Percentiles rank a stretch among this genome's conserved stretches.
These are phyloP conservation scores for Fusarium protoensiforme DNA, from an alignment of 2,329 filamentous ascomycete species.

Conservation along the genomic window DNA sequence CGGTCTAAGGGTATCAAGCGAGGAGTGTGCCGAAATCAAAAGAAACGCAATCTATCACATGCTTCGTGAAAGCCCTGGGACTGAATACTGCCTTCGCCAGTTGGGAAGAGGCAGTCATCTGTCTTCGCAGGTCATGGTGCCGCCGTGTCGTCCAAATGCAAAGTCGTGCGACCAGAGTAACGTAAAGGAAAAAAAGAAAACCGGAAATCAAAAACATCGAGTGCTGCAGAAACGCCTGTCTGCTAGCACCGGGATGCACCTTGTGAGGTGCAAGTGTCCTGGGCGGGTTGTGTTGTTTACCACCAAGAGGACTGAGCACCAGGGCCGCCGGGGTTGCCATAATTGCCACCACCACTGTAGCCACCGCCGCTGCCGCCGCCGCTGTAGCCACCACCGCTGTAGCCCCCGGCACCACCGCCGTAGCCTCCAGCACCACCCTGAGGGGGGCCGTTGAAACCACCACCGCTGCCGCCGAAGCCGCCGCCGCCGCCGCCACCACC, in stretches of 20 bases:
- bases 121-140: slow-evolving; percentile 54
- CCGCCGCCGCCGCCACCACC: slow-evolving; percentile 62
- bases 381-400: slow-evolving; percentile 75
- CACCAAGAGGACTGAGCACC: slow-evolving; percentile 77
- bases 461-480: slow-evolving; percentile 57
- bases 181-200: slow-evolving; percentile 40
- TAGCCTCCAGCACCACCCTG: slow-evolving; percentile 52
- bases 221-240: slow-evolving; percentile 28
- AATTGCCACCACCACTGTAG: slow-evolving; percentile 59
- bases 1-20: slow-evolving; percentile 59
- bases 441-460: slow-evolving; percentile 46
- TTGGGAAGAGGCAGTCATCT: slow-evolving; percentile 47
- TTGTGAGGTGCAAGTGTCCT: slow-evolving; percentile 8
- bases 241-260: slow-evolving; percentile 37
- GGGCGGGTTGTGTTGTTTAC: slow-evolving; percentile 54
- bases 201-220: slow-evolving; percentile 38
- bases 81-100: slow-evolving; percentile 50
- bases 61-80: slow-evolving; percentile 55
- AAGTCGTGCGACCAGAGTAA: slow-evolving; percentile 45
- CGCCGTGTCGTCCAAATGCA: slow-evolving; percentile 53
- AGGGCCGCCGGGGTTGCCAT: slow-evolving; percentile 76
- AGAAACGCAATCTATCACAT: slow-evolving; percentile 58
- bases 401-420: slow-evolving; percentile 57
- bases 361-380: slow-evolving; percentile 58
- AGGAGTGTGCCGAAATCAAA: slow-evolving; percentile 57